Percentiles rank a stretch among this genome's conserved stretches.
These are phyloP conservation scores for Russula virescens DNA, from an alignment of 768 basidiomycete species.

Conservation along the genomic window DNA sequence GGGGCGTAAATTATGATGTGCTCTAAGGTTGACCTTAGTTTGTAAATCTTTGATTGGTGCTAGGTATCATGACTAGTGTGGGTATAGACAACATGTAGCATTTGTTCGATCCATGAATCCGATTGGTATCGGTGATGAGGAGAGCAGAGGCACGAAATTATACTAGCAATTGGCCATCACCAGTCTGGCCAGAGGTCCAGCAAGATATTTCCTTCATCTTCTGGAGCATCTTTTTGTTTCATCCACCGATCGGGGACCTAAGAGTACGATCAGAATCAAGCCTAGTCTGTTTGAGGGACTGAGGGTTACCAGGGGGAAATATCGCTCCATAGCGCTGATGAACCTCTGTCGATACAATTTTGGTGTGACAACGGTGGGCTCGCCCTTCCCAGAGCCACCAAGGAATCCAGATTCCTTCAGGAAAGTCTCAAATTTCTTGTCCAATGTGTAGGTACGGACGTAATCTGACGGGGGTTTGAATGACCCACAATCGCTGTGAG, in stretches of 20 bases:
- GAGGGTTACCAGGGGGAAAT: conserved; percentile 67
- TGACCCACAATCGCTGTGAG: neutral
- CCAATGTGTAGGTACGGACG: conserved; percentile 95
- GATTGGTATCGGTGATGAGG: neutral
- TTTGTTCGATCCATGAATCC: neutral
- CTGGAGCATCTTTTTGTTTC: conserved; percentile 75
- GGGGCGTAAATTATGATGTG: conserved; percentile 29
- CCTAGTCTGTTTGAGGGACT: neutral
- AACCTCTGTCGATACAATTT: conserved; percentile 90
- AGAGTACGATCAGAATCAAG: conserved; percentile 12
- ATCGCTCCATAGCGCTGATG: conserved; percentile 82
- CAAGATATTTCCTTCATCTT: conserved; percentile 54
- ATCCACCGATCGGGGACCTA: conserved; percentile 89
- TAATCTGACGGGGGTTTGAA: conserved; percentile 55
- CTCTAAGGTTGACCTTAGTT: neutral
- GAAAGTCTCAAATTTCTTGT: conserved; percentile 98
- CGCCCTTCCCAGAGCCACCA: conserved; percentile 75
- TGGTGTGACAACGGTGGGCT: conserved; percentile 95
- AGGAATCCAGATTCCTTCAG: conserved; percentile 93
- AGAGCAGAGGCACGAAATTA: neutral
- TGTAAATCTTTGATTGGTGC: neutral
- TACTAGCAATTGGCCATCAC: conserved; percentile 24
- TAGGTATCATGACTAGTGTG: conserved; percentile 13
- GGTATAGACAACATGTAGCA: conserved; percentile 17
- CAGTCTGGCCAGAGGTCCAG: conserved; percentile 39